phyloP scores from a whole-genome alignment of 495 filamentous ascomycete species.

The Bathelium albidoporum region DNA sequence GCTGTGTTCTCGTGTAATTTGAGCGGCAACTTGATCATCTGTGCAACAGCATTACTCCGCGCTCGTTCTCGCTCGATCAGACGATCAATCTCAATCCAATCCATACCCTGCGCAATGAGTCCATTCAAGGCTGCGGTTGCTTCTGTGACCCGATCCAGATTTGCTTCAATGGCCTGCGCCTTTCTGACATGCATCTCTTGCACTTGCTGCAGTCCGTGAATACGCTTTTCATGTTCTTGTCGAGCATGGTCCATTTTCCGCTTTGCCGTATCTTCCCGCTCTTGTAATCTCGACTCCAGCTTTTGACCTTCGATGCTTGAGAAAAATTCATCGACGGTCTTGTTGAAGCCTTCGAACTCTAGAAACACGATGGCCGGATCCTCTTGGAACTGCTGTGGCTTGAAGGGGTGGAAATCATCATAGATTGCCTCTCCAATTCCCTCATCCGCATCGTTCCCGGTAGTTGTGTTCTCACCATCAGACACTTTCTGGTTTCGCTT shows the following conservation, averaged over 20 bases:
- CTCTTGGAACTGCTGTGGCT: conserved; percentile 69
- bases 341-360: conserved; percentile 75
- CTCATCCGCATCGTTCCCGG: conserved; percentile 17
- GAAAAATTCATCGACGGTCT: conserved; percentile 91
- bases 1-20: conserved; percentile 83
- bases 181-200: conserved; percentile 82
- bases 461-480: conserved; percentile 18
- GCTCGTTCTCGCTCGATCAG: conserved; percentile 79
- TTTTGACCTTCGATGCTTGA: conserved; percentile 93
- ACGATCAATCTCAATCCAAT: conserved; percentile 83
- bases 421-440: conserved; percentile 54
- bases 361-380: conserved; percentile 54
- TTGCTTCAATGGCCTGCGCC: conserved; percentile 80
- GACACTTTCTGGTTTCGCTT: conserved; percentile 39
- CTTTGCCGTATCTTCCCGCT: conserved; percentile 70
- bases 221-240: conserved; percentile 69
- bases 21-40: conserved; percentile 76
- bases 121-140: conserved; percentile 85
- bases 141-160: conserved; percentile 79
- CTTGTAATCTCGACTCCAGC: conserved; percentile 68
- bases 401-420: conserved; percentile 92
- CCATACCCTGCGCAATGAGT: conserved; percentile 84
- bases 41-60: conserved; percentile 71
- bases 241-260: conserved; percentile 71
- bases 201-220: conserved; percentile 66